Conservation (phyloP, 805 yeast species). For the Ogataea glucozyma region DNA sequence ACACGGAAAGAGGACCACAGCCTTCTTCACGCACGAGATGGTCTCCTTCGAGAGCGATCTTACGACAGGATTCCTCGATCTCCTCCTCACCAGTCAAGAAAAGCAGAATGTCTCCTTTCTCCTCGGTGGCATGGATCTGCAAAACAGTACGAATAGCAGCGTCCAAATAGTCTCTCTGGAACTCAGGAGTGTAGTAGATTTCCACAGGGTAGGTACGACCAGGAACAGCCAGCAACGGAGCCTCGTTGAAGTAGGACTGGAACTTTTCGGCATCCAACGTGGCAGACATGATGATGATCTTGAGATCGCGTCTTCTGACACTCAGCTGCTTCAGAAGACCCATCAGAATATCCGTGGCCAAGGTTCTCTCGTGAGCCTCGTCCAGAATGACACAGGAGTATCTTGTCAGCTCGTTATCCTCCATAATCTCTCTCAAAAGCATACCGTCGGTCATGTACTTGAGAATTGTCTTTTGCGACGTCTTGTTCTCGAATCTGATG, state of each 20-base stretch:
- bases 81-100: constrained; percentile 97
- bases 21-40: constrained; percentile 84
- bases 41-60: constrained; percentile 84
- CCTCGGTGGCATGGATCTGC: constrained; percentile 96
- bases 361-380: constrained; percentile 97
- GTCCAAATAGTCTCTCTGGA: constrained; percentile 90
- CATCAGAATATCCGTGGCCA: constrained; percentile 96
- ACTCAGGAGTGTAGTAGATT: constrained; percentile 94
- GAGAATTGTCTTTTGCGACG: constrained; percentile 74
- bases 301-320: constrained; percentile 78
- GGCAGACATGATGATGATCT: constrained; percentile 95
- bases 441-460: constrained; percentile 99
- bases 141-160: constrained; percentile 94
- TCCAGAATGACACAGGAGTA: constrained; percentile 92
- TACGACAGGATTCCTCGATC: constrained; percentile 94
- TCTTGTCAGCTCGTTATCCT: constrained; percentile 75
- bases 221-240: constrained; percentile 94
- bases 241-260: constrained; percentile 83
- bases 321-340: constrained; percentile 86
- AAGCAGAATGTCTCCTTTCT: constrained; percentile 82
- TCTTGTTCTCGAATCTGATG: constrained; percentile 90
- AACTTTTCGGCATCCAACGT: constrained; percentile 96
- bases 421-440: constrained; percentile 96
- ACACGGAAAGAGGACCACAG: constrained; percentile 86
- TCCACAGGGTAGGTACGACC: constrained; percentile 99